These are phyloP conservation scores for Pascua guehoae DNA, from an alignment of 1,284 basidiomycete species.

Conservation along the genomic window DNA sequence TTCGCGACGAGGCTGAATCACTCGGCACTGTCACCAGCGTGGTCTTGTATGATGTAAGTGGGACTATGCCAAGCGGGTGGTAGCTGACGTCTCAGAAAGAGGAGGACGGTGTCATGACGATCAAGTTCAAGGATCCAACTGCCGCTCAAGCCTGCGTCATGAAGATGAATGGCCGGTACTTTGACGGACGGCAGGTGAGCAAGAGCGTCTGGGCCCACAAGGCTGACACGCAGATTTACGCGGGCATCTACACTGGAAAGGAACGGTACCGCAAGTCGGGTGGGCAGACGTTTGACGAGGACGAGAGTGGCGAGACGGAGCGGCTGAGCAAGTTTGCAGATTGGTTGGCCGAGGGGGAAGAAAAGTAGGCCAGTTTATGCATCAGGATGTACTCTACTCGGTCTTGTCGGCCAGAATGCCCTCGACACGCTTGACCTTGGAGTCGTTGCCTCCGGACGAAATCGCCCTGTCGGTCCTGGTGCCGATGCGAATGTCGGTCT, in stretches of 20 bases:
- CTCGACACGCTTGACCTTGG: constrained; percentile 73
- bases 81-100: constrained; percentile 65
- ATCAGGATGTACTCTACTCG: neutral
- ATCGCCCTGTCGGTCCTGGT: constrained; percentile 73
- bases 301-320: constrained; percentile 66
- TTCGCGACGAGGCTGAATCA: constrained; percentile 66
- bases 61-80: neutral
- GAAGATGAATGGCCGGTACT: constrained; percentile 96
- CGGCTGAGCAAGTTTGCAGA: constrained; percentile 80
- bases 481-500: constrained; percentile 88
- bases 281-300: constrained; percentile 47
- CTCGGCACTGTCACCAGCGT: constrained; percentile 96
- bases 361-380: constrained; percentile 3
- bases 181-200: constrained; percentile 63
- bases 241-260: constrained; percentile 72
- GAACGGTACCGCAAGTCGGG: constrained; percentile 76
- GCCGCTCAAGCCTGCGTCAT: constrained; percentile 85
- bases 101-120: constrained; percentile 88
- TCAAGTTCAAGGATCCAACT: constrained; percentile 85
- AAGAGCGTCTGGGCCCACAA: too few relatives aligned
- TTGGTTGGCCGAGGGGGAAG: constrained; percentile 61
- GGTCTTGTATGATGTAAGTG: constrained; percentile 87
- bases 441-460: constrained; percentile 65
- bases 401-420: constrained; percentile 56
- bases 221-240: constrained; percentile 59